Base-by-base conservation (phyloP, 441 rosid genomes). In the Gossypium lobatum region DNA sequence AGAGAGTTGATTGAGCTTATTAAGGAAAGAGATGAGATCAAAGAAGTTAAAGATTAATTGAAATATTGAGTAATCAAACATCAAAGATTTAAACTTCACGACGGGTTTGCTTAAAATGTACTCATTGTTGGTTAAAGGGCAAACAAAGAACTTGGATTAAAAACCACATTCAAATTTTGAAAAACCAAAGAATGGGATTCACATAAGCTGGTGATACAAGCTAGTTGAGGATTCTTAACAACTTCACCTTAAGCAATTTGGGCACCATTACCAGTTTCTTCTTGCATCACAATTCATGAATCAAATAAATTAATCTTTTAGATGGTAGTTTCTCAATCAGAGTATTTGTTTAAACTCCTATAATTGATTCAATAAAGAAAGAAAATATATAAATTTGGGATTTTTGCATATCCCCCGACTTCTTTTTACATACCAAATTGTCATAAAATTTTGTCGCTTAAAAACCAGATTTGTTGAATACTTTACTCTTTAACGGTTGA, bases 361-460 rank as follows among this genome's bases (percentile, higher is more conserved):
- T 8, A 26, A 14, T 1, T 61, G 65, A 61, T 61, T 55, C 42
- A n/a, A 26, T 26, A 28, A 6, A 28, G 8, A 14, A 4, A 61
- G 8, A 6, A 28, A 61, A 28, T 1, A 26, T 6, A 28, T 28
- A 28, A 59, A 59, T 25, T 61, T 28, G 11, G 20, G 65, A 61
- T 28, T 14, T 28, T 26, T 31, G 45, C 11, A 14, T 28, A 28
- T n/a, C 14, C 39, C 18, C 46, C 23, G 18, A 34, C 39, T 63
- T 34, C 67, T 7, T 63, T 63, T 63, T 63, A 16, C 67, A 63
- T n/a, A 6, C 21, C 67, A 63, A 63, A 34, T 63, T 63, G 21
- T 34, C 25, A 63, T 5, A 62, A 16, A 62, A 31, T 20, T 61
- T 34, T 2, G 13, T 3, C 7, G 13, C 17, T 61, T 20, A 31